phyloP scores from a whole-genome alignment of 345 rosid genomes.

The Dipteronia dyeriana region DNA sequence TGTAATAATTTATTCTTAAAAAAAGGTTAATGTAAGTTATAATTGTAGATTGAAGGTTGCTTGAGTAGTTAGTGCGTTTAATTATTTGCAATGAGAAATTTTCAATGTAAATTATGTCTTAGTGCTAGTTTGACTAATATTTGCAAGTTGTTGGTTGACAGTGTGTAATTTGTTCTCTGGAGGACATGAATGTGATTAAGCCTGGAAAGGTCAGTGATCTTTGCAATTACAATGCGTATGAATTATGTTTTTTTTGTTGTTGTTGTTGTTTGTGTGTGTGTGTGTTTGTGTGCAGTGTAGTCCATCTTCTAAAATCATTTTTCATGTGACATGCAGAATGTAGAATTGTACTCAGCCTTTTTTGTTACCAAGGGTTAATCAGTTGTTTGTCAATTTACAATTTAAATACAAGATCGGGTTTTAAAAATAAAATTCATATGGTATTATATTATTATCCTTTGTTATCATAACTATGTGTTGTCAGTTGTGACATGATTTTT shows the following conservation, averaged over 20 bases:
- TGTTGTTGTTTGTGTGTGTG: no score
- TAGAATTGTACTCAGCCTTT: not conserved
- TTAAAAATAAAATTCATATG: not conserved
- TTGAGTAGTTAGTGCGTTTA: not conserved
- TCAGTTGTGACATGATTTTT: no score
- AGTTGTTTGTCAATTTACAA: not conserved
- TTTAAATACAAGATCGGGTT: not conserved
- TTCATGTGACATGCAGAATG: constrained; percentile 14
- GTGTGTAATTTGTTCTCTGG: constrained; percentile 91
- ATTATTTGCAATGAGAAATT: constrained; percentile 1
- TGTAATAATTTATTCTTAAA: no score
- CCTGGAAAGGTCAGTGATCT: constrained; percentile 74
- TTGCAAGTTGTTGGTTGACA: constrained; percentile 37
- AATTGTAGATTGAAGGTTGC: not conserved
- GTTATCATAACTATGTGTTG: not conserved
- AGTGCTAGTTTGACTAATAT: constrained; percentile 17
- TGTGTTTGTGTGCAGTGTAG: not conserved
- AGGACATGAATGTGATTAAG: constrained; percentile 70
- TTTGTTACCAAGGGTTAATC: not conserved
- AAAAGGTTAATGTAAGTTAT: no score
- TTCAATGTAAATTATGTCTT: not conserved
- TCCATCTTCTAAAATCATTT: constrained; percentile 5
- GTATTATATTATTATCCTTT: not conserved
- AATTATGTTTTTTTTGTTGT: not conserved
- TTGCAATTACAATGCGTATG: not conserved